Conservation (phyloP, 495 filamentous ascomycete genomes). For the Hamigera avellanea region DNA sequence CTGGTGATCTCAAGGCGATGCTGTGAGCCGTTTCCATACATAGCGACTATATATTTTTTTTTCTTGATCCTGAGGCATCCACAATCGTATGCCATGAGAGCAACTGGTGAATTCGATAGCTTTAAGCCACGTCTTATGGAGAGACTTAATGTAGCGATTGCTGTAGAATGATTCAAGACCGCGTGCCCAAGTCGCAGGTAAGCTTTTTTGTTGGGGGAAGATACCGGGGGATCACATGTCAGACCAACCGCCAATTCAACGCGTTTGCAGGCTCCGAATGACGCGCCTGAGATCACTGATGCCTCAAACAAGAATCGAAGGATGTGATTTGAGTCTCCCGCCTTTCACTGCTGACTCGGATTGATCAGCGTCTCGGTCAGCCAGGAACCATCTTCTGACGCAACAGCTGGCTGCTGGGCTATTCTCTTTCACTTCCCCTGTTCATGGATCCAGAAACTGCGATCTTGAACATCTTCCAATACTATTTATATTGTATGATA, state of each 20-base stretch:
- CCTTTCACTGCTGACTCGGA: background rate
- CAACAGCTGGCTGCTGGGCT: slow-evolving; percentile 1
- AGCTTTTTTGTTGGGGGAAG: slow-evolving; percentile 7
- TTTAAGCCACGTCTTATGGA: no score
- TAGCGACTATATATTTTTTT: no score
- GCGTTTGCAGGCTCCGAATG: background rate
- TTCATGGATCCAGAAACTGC: slow-evolving; percentile 12
- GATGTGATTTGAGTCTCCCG: no score
- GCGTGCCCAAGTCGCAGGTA: no score
- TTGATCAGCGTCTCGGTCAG: background rate
- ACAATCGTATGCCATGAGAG: no score
- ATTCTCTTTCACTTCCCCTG: background rate
- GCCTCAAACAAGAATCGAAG: no score
- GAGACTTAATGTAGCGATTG: no score
- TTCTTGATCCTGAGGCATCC: no score
- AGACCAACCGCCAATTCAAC: background rate
- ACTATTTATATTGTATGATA: no score
- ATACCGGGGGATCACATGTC: slow-evolving; percentile 10
- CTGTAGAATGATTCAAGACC: background rate
- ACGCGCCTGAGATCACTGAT: no score
- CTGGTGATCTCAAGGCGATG: slow-evolving; percentile 38
- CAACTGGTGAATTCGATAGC: no score
- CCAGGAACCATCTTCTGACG: slow-evolving; percentile 6
- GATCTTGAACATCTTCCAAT: no score
- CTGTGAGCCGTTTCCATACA: slow-evolving; percentile 12